Percentiles rank a stretch among this genome's conserved stretches.
phyloP scores from a whole-genome alignment of 1,284 basidiomycete species.

The Retiboletus flavoniger region DNA sequence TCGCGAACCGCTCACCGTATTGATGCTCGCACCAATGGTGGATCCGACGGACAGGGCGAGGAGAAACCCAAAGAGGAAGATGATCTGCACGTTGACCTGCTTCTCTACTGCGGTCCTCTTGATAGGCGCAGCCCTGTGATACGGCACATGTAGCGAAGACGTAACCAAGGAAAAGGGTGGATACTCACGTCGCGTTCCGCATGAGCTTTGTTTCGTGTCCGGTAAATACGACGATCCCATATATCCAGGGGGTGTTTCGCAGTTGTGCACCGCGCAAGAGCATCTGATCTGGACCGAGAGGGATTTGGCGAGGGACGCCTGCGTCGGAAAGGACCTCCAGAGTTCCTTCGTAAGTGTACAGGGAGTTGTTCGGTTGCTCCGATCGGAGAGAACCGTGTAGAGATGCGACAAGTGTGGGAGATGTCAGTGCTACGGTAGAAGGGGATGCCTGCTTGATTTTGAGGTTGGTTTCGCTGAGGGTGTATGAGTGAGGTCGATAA shows the following conservation, averaged over 20 bases:
- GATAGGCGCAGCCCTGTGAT: constrained; percentile 81
- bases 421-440: constrained; percentile 76
- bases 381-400: constrained; percentile 85
- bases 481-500: not conserved
- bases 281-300: constrained; percentile 93
- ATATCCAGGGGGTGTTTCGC: constrained; percentile 95
- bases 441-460: constrained; percentile 97
- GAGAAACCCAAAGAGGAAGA: constrained; percentile 92
- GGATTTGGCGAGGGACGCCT: constrained; percentile 75
- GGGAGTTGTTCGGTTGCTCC: constrained; percentile 96
- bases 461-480: constrained; percentile 89
- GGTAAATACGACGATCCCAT: constrained; percentile 92
- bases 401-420: constrained; percentile 71
- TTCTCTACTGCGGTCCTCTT: constrained; percentile 96
- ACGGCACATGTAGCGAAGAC: not conserved
- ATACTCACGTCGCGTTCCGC: constrained; percentile 87
- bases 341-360: constrained; percentile 94
- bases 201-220: constrained; percentile 99
- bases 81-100: constrained; percentile 95
- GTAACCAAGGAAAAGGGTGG: not conserved
- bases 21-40: constrained; percentile 88
- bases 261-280: constrained; percentile 93
- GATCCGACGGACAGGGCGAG: constrained; percentile 88
- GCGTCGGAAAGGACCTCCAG: constrained; percentile 63
- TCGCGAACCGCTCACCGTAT: constrained; percentile 45